These are phyloP conservation scores for Leccinum truebloodii DNA, from an alignment of 768 basidiomycete genomes.

Conservation along the genomic window DNA sequence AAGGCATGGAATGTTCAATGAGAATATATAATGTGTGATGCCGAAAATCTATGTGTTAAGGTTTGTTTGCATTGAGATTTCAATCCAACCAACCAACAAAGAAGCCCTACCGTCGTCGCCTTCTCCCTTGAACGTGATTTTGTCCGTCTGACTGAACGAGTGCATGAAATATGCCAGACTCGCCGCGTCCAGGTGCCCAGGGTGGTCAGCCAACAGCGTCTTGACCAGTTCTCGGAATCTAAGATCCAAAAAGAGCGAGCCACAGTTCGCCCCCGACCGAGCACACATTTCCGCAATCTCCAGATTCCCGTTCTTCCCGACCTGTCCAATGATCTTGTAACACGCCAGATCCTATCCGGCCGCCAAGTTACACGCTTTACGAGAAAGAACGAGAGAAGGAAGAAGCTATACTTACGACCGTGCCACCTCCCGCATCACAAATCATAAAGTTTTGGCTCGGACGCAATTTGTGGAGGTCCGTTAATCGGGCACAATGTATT, in stretches of 20 bases:
- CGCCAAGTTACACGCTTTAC: conserved; percentile 6
- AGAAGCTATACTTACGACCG: conserved; percentile 48
- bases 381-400: not conserved
- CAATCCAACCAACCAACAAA: conserved; percentile 15
- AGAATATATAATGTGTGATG: too few species aligned
- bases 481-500: conserved; percentile 82
- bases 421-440: conserved; percentile 90
- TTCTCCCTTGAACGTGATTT: conserved; percentile 71
- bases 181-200: conserved; percentile 78
- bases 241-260: conserved; percentile 84
- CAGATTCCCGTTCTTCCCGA: conserved; percentile 73
- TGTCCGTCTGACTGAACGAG: conserved; percentile 87
- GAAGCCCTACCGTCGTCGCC: conserved; percentile 63
- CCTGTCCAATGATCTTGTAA: conserved; percentile 80
- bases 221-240: conserved; percentile 82
- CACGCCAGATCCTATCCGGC: conserved; percentile 44
- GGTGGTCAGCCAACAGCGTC: conserved; percentile 78
- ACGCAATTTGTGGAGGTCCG: conserved; percentile 75
- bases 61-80: conserved; percentile 10
- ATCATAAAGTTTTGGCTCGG: conserved; percentile 87
- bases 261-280: conserved; percentile 84
- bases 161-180: conserved; percentile 89
- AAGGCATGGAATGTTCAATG: too few species aligned
- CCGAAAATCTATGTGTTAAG: too few species aligned
- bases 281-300: conserved; percentile 93